These are phyloP conservation scores for Zychaea mexicana DNA, from an alignment of 371 early-diverging fungal genomes.

Conservation along the genomic window DNA sequence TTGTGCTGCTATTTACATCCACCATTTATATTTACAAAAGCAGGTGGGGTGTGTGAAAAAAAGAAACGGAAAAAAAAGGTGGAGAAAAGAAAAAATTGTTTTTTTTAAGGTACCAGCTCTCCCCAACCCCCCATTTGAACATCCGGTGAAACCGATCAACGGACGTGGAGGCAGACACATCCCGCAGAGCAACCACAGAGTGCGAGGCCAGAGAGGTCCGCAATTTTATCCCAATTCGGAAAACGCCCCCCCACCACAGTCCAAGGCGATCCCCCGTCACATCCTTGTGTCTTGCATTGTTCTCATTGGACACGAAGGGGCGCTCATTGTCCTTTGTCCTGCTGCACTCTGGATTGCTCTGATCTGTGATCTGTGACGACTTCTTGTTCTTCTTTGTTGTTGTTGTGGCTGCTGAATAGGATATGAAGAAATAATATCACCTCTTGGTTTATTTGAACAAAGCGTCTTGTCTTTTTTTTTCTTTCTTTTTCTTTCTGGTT, in stretches of 20 bases:
- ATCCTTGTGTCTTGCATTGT: neutral
- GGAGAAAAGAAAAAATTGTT: neutral
- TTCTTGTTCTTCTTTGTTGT: neutral
- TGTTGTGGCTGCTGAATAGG: neutral
- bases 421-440: neutral
- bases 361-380: conserved; percentile 2
- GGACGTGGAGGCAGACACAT: neutral
- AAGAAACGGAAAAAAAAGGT: neutral
- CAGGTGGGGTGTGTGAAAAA: neutral
- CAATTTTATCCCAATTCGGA: neutral
- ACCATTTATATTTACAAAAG: conserved; percentile 2
- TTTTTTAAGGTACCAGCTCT: neutral
- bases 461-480: neutral
- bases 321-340: neutral
- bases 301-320: neutral
- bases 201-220: conserved; percentile 1
- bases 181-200: neutral
- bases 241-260: neutral
- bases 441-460: no score
- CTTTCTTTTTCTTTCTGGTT: neutral
- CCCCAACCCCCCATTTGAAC: neutral
- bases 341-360: neutral
- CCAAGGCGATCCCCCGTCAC: neutral
- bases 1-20: conserved; percentile 7
- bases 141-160: conserved; percentile 7